These are phyloP conservation scores for Blakeslea trispora DNA, from an alignment of 371 early-diverging fungal genomes.

Conservation along the genomic window DNA sequence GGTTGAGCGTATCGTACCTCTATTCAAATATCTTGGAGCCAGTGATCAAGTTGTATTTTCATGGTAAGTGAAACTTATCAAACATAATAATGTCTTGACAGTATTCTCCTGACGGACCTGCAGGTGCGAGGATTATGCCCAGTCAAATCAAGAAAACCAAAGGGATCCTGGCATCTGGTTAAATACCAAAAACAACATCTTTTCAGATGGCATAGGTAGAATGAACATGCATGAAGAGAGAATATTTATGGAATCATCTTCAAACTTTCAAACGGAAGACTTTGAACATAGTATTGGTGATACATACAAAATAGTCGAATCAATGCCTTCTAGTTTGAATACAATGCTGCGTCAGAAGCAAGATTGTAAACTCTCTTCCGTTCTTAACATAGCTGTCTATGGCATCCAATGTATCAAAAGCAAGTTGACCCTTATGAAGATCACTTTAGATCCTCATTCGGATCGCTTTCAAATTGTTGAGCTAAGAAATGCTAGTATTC, in stretches of 20 bases:
- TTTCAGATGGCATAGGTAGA: conserved; percentile 15
- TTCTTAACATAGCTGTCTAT: conserved; percentile 12
- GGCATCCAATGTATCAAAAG: conserved; percentile 12
- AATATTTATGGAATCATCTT: conserved; percentile 20
- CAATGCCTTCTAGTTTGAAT: conserved; percentile 15
- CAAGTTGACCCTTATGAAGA: conserved; percentile 9
- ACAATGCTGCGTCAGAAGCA: conserved; percentile 13
- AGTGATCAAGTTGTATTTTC: neutral
- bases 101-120: neutral
- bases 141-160: conserved; percentile 6
- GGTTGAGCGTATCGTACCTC: conserved; percentile 8
- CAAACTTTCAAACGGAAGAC: conserved; percentile 12
- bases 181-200: conserved; percentile 3
- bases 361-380: conserved; percentile 7
- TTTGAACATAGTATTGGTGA: conserved; percentile 15
- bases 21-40: conserved; percentile 6
- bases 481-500: conserved; percentile 5
- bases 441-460: conserved; percentile 5
- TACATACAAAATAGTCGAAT: conserved; percentile 14
- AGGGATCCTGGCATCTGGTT: conserved; percentile 8
- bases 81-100: neutral
- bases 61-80: conserved; percentile 6
- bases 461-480: conserved; percentile 9
- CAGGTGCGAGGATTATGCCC: conserved; percentile 6
- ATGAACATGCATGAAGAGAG: neutral